These are phyloP conservation scores for Thelonectria rubi DNA, from an alignment of 2,329 filamentous ascomycete genomes.

Conservation along the genomic window DNA sequence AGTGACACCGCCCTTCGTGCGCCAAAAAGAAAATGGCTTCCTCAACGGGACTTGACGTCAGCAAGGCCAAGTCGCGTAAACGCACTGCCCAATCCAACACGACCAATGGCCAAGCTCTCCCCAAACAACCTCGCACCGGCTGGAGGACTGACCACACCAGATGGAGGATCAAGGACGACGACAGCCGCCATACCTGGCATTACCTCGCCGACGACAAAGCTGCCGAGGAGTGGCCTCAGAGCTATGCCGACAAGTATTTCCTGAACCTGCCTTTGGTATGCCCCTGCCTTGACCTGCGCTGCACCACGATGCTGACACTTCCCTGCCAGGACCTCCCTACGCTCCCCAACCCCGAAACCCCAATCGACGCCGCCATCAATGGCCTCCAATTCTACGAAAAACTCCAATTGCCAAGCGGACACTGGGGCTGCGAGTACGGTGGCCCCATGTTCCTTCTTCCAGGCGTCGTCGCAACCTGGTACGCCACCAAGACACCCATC, in stretches of 20 bases:
- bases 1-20: not conserved
- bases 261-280: constrained; percentile 80
- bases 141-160: constrained; percentile 78
- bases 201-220: constrained; percentile 82
- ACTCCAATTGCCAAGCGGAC: constrained; percentile 86
- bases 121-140: constrained; percentile 59
- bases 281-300: not conserved
- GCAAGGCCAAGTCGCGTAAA: constrained; percentile 52
- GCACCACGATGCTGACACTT: constrained; percentile 8
- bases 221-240: constrained; percentile 82
- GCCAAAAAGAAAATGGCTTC: constrained; percentile 38
- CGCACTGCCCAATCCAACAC: constrained; percentile 51
- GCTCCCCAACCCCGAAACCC: constrained; percentile 74
- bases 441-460: constrained; percentile 96
- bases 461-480: constrained; percentile 85
- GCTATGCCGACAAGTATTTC: constrained; percentile 87
- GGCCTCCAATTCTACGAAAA: constrained; percentile 88
- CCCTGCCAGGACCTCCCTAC: constrained; percentile 72
- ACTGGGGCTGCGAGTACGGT: constrained; percentile 98
- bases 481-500: constrained; percentile 88
- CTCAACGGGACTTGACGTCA: constrained; percentile 44
- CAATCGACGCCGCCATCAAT: constrained; percentile 82
- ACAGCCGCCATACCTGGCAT: constrained; percentile 91
- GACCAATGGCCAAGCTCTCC: constrained; percentile 44
- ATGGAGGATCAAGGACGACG: constrained; percentile 87